Conservation (phyloP, 257 asterid genomes). For the Anisodus tanguticus region DNA sequence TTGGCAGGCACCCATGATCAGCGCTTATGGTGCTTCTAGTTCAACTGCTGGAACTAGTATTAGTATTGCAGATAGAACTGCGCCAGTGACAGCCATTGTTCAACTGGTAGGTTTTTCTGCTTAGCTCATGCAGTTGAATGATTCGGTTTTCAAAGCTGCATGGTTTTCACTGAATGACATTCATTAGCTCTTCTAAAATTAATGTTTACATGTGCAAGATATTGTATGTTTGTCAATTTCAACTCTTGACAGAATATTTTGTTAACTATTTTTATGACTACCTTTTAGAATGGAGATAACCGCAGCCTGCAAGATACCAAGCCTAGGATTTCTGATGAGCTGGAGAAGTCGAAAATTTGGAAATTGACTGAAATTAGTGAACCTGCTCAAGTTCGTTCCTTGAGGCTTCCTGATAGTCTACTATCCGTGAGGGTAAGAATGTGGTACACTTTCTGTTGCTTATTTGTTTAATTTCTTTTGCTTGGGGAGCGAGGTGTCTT, state of each 20-base stretch:
- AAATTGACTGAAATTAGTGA: constrained; percentile 60
- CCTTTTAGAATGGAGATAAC: constrained; percentile 51
- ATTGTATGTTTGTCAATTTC: background rate
- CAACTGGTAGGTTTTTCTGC: constrained; percentile 43
- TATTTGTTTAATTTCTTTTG: background rate
- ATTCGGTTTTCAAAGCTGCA: background rate
- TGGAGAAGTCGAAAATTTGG: constrained; percentile 60
- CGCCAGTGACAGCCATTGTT: constrained; percentile 41
- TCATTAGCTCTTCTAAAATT: background rate
- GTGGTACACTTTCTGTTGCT: background rate
- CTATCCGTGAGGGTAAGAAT: constrained; percentile 53
- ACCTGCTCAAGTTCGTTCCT: constrained; percentile 57
- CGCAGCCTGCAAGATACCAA: constrained; percentile 51
- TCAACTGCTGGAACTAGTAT: constrained; percentile 49
- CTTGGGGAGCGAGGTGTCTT: background rate
- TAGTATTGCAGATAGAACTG: constrained; percentile 47
- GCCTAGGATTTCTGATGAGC: constrained; percentile 52
- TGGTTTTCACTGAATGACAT: background rate
- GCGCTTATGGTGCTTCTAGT: constrained; percentile 50
- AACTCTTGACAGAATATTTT: background rate
- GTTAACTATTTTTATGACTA: background rate
- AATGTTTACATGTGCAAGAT: background rate
- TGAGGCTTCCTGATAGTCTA: constrained; percentile 62
- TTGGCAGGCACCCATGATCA: constrained; percentile 31
- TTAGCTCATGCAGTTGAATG: constrained; percentile 16